A percentile compares a stretch with the other conserved stretches of the same genome.
Conservation (phyloP, 495 filamentous ascomycete species). For the Penicillium desertorum region DNA sequence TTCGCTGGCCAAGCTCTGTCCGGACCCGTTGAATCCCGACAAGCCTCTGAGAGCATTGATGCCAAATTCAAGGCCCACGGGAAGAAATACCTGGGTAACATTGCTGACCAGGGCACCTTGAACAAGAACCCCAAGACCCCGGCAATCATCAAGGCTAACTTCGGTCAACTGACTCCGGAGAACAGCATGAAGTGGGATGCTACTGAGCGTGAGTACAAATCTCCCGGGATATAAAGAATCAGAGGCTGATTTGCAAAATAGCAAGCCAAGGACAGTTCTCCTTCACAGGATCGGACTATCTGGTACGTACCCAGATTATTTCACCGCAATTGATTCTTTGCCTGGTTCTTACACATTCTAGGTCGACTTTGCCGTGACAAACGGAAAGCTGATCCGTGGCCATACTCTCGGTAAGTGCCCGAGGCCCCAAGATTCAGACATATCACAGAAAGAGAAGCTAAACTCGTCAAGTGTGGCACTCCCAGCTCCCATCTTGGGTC, state of each 20-base stretch:
- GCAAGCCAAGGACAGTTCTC: constrained; percentile 41
- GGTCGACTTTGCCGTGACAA: constrained; percentile 48
- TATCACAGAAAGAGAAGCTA: background rate
- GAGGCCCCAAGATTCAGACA: background rate
- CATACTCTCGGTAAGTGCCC: constrained; percentile 44
- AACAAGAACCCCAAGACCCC: constrained; percentile 22
- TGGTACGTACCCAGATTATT: constrained; percentile 24
- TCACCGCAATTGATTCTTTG: background rate
- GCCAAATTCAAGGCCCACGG: constrained; percentile 24
- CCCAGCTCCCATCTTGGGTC: constrained; percentile 55
- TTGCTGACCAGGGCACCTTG: constrained; percentile 30
- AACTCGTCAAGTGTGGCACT: constrained; percentile 48
- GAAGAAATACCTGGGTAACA: constrained; percentile 32
- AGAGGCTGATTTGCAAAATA: constrained; percentile 20
- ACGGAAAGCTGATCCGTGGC: constrained; percentile 50
- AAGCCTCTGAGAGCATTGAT: constrained; percentile 26
- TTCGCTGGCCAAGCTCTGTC: constrained; percentile 18
- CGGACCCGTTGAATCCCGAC: constrained; percentile 13
- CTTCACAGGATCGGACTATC: constrained; percentile 43
- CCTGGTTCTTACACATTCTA: constrained; percentile 8
- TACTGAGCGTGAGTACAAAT: constrained; percentile 31
- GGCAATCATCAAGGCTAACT: constrained; percentile 47
- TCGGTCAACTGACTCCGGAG: constrained; percentile 53
- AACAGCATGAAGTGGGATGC: constrained; percentile 60
- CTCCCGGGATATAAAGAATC: background rate